Evolutionary conservation across 2,329 filamentous ascomycete genomes (phyloP).

Genomic region (Penicillium decumbens): DNA sequence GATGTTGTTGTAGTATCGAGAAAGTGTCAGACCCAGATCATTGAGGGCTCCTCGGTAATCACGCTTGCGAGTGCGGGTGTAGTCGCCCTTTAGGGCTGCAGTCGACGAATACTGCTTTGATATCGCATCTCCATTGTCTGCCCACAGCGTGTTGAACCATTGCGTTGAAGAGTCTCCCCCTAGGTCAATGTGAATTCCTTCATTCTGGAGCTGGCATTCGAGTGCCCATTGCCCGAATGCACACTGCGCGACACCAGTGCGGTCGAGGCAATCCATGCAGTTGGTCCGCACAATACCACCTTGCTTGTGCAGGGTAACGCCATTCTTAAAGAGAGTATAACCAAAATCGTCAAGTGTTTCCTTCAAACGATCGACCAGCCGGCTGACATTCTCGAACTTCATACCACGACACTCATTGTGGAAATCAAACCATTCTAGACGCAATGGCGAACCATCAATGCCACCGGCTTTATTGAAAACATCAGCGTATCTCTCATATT

Average conservation of each 20-base stretch:
- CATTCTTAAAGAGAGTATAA: conserved; percentile 59
- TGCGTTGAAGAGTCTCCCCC: conserved; percentile 72
- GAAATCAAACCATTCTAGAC: conserved; percentile 97
- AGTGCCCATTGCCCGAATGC: conserved; percentile 80
- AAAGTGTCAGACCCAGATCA: conserved; percentile 83
- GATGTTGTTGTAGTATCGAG: conserved; percentile 72
- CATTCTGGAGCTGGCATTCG: conserved; percentile 69
- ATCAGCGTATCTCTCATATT: conserved; percentile 66
- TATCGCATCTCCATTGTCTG: conserved; percentile 94
- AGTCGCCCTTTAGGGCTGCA: conserved; percentile 93
- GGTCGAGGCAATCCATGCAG: conserved; percentile 96
- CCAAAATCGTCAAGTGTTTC: conserved; percentile 65
- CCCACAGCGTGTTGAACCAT: conserved; percentile 97
- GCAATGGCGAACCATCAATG: conserved; percentile 51
- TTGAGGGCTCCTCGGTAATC: conserved; percentile 88
- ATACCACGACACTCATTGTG: conserved; percentile 88
- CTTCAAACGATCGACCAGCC: conserved; percentile 67
- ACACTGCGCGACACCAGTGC: conserved; percentile 93
- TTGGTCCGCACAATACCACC: conserved; percentile 83
- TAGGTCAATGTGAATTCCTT: conserved; percentile 70
- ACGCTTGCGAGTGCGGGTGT: conserved; percentile 82
- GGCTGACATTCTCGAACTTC: conserved; percentile 92
- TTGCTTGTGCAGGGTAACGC: conserved; percentile 50
- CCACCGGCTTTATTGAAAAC: conserved; percentile 61
- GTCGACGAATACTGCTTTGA: conserved; percentile 95